phyloP scores from a whole-genome alignment of 345 rosid genomes.

The Salix suchowensis region DNA sequence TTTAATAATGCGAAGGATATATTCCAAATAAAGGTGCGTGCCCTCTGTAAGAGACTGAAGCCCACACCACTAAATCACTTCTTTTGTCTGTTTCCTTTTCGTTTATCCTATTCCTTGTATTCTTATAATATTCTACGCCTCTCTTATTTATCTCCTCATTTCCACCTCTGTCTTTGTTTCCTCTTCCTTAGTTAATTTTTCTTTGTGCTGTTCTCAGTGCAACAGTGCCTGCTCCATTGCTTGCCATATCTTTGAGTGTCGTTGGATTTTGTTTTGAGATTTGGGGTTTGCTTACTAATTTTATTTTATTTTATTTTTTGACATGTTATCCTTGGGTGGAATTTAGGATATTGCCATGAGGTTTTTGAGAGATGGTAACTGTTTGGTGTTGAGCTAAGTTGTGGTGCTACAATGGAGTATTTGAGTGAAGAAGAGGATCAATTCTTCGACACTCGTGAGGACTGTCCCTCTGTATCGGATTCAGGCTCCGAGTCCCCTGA shows the following conservation, averaged over 20 bases:
- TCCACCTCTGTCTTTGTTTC: neutral
- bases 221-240: neutral
- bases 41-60: neutral
- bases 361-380: constrained; percentile 6
- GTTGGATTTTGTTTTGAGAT: constrained; percentile 13
- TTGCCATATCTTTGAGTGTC: constrained; percentile 4
- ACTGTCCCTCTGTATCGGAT: neutral
- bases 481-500: constrained; percentile 12
- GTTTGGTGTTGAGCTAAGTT: neutral
- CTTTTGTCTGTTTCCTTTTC: constrained; percentile 17
- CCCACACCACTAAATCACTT: constrained; percentile 11
- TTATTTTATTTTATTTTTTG: neutral
- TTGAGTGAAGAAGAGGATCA: constrained; percentile 20
- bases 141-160: constrained; percentile 3
- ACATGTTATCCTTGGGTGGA: constrained; percentile 7
- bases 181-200: neutral
- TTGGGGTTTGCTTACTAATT: constrained; percentile 12
- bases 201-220: neutral
- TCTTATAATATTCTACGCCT: neutral
- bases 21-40: no score
- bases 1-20: no score
- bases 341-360: constrained; percentile 23
- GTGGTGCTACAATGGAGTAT: neutral
- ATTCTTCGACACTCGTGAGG: constrained; percentile 17
- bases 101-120: neutral